These are phyloP conservation scores for Linum trigynum DNA, from an alignment of 345 rosid genomes.

Conservation along the genomic window DNA sequence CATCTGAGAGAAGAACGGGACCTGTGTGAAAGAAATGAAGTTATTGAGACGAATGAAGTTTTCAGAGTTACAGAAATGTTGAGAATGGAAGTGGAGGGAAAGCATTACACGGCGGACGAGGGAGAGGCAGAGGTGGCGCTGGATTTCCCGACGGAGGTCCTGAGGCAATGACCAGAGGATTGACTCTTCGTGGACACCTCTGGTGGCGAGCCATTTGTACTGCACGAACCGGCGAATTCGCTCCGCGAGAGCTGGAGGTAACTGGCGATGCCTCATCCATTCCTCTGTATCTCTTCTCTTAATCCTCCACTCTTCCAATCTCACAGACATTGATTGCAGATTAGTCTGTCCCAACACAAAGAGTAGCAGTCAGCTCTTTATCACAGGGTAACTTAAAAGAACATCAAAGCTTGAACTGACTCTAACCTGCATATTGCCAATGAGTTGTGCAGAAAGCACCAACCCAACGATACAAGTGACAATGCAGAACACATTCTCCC, in stretches of 20 bases:
- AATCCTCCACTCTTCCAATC: constrained; percentile 87
- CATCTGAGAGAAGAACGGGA: constrained; percentile 90
- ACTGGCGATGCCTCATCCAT: constrained; percentile 94
- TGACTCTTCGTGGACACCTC: constrained; percentile 90
- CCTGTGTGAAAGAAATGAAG: constrained; percentile 27
- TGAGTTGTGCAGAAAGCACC: constrained; percentile 62
- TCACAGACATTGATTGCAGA: constrained; percentile 71
- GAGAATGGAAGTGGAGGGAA: not conserved
- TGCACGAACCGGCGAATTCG: constrained; percentile 68
- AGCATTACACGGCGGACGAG: constrained; percentile 70
- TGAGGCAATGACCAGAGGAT: constrained; percentile 58
- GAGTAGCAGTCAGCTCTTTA: not conserved
- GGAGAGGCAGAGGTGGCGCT: constrained; percentile 76
- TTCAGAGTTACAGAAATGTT: not conserved
- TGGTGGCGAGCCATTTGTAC: constrained; percentile 85
- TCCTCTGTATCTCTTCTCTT: constrained; percentile 87
- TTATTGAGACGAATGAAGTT: constrained; percentile 4
- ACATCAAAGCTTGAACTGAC: constrained; percentile 1
- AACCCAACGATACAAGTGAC: constrained; percentile 58
- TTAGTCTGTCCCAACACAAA: constrained; percentile 43
- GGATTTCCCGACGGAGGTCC: constrained; percentile 90
- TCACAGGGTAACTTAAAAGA: not conserved
- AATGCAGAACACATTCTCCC: constrained; percentile 69
- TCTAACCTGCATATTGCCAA: constrained; percentile 99
- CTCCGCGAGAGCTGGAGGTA: constrained; percentile 68